These are phyloP conservation scores for Rutidosis leptorrhynchoides DNA, from an alignment of 129 eudicot genomes.

Conservation along the genomic window DNA sequence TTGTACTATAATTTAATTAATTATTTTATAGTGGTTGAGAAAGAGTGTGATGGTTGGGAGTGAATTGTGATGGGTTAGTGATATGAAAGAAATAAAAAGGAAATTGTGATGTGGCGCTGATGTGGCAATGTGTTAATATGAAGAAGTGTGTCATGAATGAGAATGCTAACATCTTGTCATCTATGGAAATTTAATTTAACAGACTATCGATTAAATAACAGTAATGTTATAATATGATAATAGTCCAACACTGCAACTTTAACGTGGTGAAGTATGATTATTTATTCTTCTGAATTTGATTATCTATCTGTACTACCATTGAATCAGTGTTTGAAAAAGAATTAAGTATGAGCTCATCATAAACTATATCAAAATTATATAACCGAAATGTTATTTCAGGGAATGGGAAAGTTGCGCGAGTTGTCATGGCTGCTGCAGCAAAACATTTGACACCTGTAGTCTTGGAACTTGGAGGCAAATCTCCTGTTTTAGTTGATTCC, in stretches of 20 bases:
- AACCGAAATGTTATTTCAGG: constrained; percentile 41
- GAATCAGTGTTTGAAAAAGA: not conserved
- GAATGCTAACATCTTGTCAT: not conserved
- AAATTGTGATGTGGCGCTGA: too few species aligned
- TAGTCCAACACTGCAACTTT: not conserved
- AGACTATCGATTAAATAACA: not conserved
- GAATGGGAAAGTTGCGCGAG: constrained; percentile 69
- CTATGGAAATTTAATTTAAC: not conserved
- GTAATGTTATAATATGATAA: not conserved
- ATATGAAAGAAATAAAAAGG: too few species aligned
- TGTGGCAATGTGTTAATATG: too few species aligned
- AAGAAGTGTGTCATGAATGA: too few species aligned
- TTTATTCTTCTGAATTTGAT: not conserved
- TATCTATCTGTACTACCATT: not conserved
- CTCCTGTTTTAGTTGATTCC: constrained; percentile 76
- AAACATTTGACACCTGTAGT: constrained; percentile 89
- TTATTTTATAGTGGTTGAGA: too few species aligned
- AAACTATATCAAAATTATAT: not conserved
- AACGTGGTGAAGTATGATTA: not conserved
- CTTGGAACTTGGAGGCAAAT: constrained; percentile 98
- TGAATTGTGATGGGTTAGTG: too few species aligned
- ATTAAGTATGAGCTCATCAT: too few species aligned
- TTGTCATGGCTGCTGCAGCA: constrained; percentile 88
- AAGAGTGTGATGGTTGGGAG: too few species aligned
- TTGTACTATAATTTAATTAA: too few species aligned